A percentile compares a stretch with the other conserved stretches of the same genome.
phyloP scores from a whole-genome alignment of 768 basidiomycete genomes.

The Fistulinella prunicolor region DNA sequence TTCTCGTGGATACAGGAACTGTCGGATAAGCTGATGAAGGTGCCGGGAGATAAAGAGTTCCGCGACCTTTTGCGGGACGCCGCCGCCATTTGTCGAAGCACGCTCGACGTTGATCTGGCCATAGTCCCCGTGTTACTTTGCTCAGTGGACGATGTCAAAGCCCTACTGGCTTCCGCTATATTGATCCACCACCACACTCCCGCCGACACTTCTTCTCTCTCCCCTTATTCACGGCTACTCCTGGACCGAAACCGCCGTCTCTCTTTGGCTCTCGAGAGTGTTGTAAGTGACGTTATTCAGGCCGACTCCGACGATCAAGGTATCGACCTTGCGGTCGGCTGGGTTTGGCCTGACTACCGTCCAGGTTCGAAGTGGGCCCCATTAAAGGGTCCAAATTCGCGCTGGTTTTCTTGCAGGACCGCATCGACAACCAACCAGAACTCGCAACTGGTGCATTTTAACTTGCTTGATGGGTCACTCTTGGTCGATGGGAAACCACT shows the following conservation, averaged over 20 bases:
- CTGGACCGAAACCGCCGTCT: conserved; percentile 32
- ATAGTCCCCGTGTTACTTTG: conserved; percentile 15
- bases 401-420: conserved; percentile 25
- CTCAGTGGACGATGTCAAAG: conserved; percentile 22
- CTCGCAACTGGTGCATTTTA: conserved; percentile 22
- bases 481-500: conserved; percentile 28
- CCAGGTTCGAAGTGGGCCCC: conserved; percentile 21
- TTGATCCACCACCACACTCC: conserved; percentile 28
- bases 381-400: conserved; percentile 10
- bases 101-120: conserved; percentile 24
- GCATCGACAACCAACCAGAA: not conserved
- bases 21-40: conserved; percentile 16
- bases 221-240: conserved; percentile 13
- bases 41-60: conserved; percentile 12
- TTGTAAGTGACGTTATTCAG: conserved; percentile 2
- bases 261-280: conserved; percentile 22
- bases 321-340: conserved; percentile 16
- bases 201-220: not conserved
- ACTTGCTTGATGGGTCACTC: conserved; percentile 25
- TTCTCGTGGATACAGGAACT: conserved; percentile 40
- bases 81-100: conserved; percentile 39
- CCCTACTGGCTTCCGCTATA: conserved; percentile 24
- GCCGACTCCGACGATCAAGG: conserved; percentile 6
- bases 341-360: conserved; percentile 27
- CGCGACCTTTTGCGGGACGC: conserved; percentile 32